Percentiles rank a stretch among this genome's conserved stretches.
Evolutionary conservation across 148 eudicot genomes (phyloP).

Genomic region (Rhododendron williamsianum): DNA sequence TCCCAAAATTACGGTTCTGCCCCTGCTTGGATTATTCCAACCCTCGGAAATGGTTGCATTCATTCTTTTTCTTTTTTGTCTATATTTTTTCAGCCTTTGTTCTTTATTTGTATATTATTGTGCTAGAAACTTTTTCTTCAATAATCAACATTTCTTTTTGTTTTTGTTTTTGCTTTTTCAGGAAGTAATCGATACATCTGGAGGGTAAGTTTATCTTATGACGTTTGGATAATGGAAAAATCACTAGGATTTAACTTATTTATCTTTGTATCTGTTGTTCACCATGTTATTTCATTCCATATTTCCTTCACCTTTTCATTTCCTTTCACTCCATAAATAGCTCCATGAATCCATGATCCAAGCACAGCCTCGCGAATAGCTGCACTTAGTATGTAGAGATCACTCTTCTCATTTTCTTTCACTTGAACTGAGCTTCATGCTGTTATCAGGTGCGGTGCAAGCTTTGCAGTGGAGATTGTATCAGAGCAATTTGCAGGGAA

Average conservation of each 20-base stretch:
- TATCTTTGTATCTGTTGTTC: background rate
- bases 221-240: background rate
- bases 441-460: constrained; percentile 77
- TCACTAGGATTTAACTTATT: background rate
- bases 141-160: background rate
- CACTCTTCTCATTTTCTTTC: background rate
- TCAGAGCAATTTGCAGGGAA: constrained; percentile 82
- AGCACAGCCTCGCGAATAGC: background rate
- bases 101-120: background rate
- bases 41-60: too few relatives aligned
- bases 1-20: background rate
- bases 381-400: background rate
- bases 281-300: background rate
- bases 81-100: background rate
- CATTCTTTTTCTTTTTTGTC: background rate
- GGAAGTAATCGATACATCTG: constrained; percentile 89
- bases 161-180: constrained; percentile 26
- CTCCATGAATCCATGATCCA: background rate
- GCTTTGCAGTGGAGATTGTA: constrained; percentile 66
- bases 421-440: background rate
- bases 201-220: constrained; percentile 56
- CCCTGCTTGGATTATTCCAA: background rate
- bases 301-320: background rate
- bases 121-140: background rate
- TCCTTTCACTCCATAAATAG: background rate